Evolutionary conservation across 192 early-diverging fungal species (phyloP).

Genomic region (Umbelopsis ramanniana): DNA sequence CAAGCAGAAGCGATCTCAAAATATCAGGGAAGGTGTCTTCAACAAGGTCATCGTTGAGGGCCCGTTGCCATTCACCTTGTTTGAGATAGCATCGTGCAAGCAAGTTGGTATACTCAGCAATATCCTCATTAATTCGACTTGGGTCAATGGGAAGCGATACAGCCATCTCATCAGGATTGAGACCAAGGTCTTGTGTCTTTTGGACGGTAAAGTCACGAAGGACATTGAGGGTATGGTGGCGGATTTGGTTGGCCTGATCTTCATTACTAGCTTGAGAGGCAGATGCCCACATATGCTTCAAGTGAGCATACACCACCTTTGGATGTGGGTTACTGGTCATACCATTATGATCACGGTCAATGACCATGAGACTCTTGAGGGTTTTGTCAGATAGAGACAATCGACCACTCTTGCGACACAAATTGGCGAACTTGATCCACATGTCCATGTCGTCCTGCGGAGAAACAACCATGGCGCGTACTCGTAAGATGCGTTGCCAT

Average conservation of each 20-base stretch:
- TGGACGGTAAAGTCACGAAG: conserved; percentile 80
- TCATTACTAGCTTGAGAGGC: conserved; percentile 20
- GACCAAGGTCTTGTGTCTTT: conserved; percentile 73
- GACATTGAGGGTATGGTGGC: conserved; percentile 70
- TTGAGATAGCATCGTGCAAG: conserved; percentile 90
- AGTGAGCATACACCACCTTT: conserved; percentile 85
- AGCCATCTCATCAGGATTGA: conserved; percentile 56
- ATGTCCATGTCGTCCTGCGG: conserved; percentile 94
- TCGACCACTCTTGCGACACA: conserved; percentile 89
- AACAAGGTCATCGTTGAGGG: conserved; percentile 52
- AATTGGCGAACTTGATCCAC: conserved; percentile 94
- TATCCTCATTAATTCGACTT: conserved; percentile 46
- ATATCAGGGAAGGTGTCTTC: conserved; percentile 71
- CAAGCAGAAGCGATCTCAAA: conserved; percentile 78
- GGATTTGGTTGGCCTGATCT: conserved; percentile 43
- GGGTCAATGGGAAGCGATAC: conserved; percentile 53
- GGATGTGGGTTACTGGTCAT: conserved; percentile 56
- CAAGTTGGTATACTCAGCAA: conserved; percentile 53
- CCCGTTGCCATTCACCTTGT: conserved; percentile 92
- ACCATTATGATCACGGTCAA: conserved; percentile 50
- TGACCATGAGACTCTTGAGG: conserved; percentile 67
- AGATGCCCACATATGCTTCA: conserved; percentile 90
- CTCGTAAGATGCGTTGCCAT: conserved; percentile 90
- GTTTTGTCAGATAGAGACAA: conserved; percentile 82
- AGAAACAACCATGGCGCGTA: conserved; percentile 85